Percentiles rank a stretch among this genome's conserved stretches.
Conservation (phyloP, 345 rosid genomes). For the Populus davidiana region DNA sequence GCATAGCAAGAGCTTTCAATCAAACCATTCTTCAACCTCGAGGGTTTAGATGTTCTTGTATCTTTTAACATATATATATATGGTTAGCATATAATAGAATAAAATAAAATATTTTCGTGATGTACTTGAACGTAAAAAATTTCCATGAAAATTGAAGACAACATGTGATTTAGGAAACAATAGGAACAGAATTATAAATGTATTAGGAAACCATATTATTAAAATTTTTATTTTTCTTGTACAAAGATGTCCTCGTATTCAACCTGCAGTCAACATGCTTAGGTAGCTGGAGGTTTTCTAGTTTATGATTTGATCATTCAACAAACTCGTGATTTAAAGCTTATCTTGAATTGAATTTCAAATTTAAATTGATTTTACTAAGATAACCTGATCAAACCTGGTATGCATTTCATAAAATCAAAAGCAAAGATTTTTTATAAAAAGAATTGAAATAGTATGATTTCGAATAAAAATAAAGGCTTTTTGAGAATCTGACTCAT, state of each 20-base stretch:
- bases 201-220: not conserved
- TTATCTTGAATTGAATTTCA: too few species aligned
- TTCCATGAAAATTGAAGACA: not conserved
- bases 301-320: too few species aligned
- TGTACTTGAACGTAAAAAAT: not conserved
- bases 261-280: not conserved
- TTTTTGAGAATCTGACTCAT: too few species aligned
- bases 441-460: too few species aligned
- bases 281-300: not conserved
- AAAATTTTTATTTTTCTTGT: not conserved
- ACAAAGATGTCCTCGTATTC: not conserved
- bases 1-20: slow-evolving; percentile 27
- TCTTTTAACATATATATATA: too few species aligned
- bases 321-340: too few species aligned
- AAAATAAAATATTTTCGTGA: not conserved
- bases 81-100: too few species aligned
- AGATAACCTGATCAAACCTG: too few species aligned
- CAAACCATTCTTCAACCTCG: slow-evolving; percentile 1
- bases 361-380: too few species aligned
- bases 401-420: too few species aligned
- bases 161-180: not conserved
- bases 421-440: too few species aligned
- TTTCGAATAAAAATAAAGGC: too few species aligned
- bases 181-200: not conserved
- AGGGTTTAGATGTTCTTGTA: not conserved